A percentile compares a stretch with the other conserved stretches of the same genome.
These are phyloP conservation scores for Yamadazyma diddensiae DNA, from an alignment of 1,139 yeast genomes.

Conservation along the genomic window DNA sequence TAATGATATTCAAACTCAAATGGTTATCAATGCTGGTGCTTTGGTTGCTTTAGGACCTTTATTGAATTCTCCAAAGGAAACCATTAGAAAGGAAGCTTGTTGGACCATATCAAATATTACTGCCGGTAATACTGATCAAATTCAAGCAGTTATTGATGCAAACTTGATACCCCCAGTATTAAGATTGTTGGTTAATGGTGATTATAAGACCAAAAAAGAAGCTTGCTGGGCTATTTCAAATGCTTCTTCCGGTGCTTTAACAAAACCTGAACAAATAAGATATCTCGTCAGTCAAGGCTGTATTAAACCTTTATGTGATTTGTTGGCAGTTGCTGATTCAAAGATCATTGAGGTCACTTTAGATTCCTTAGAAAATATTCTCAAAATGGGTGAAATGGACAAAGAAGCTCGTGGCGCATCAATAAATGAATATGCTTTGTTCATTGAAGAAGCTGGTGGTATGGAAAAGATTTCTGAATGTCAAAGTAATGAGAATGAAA, in stretches of 20 bases:
- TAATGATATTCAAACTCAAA: conserved; percentile 91
- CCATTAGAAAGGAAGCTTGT: conserved; percentile 95
- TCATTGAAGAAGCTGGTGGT: conserved; percentile 97
- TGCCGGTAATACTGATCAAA: conserved; percentile 94
- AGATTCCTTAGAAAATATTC: conserved; percentile 90
- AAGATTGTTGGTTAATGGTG: conserved; percentile 76
- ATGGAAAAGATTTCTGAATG: conserved; percentile 94
- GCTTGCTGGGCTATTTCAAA: conserved; percentile 99
- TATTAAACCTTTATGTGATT: conserved; percentile 94
- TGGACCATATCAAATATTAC: conserved; percentile 98
- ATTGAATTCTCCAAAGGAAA: conserved; percentile 81
- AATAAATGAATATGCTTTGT: conserved; percentile 83
- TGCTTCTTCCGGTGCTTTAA: conserved; percentile 93
- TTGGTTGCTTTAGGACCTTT: conserved; percentile 80
- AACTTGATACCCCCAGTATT: conserved; percentile 92
- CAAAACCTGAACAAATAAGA: conserved; percentile 89
- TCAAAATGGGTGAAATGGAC: conserved; percentile 92
- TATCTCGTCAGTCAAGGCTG: conserved; percentile 94
- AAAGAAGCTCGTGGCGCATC: conserved; percentile 69
- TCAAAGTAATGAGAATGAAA: conserved; percentile 88
- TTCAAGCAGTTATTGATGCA: conserved; percentile 93
- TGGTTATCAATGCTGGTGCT: conserved; percentile 91
- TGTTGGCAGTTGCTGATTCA: conserved; percentile 82
- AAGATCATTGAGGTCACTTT: conserved; percentile 92
- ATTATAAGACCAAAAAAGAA: conserved; percentile 94